phyloP scores from a whole-genome alignment of 2,329 filamentous ascomycete species.

The Fusarium penzigii region DNA sequence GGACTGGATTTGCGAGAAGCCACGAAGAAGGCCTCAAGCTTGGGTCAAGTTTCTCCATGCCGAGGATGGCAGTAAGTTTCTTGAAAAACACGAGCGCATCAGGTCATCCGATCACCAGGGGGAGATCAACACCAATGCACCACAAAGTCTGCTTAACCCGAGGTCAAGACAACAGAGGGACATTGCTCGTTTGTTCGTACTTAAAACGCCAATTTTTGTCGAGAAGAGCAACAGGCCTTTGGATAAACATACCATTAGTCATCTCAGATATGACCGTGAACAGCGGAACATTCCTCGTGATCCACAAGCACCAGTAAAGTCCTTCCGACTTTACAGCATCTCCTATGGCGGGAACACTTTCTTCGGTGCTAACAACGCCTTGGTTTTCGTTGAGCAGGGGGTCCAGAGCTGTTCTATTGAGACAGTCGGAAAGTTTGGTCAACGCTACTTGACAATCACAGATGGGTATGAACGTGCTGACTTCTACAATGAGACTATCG shows the following conservation, averaged over 20 bases:
- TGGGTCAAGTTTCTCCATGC: conserved; percentile 45
- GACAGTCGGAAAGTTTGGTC: conserved; percentile 10
- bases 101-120: neutral
- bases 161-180: conserved; percentile 5
- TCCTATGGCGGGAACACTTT: conserved; percentile 53
- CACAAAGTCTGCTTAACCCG: neutral
- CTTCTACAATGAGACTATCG: conserved; percentile 50
- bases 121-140: conserved; percentile 1
- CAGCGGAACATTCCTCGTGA: conserved; percentile 10
- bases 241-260: conserved; percentile 24
- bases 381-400: conserved; percentile 48
- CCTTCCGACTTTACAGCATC: conserved; percentile 27
- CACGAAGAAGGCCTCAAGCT: conserved; percentile 34
- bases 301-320: conserved; percentile 21
- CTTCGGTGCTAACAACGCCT: conserved; percentile 18
- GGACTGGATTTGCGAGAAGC: conserved; percentile 47
- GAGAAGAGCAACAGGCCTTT: conserved; percentile 36
- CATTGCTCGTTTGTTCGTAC: conserved; percentile 33
- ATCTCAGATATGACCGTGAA: conserved; percentile 31
- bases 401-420: conserved; percentile 7
- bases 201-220: conserved; percentile 31
- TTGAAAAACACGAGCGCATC: conserved; percentile 38
- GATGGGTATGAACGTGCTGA: conserved; percentile 38
- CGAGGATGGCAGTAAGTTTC: conserved; percentile 44
- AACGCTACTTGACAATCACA: conserved; percentile 16